These are phyloP conservation scores for Bertia moriformis DNA, from an alignment of 2,329 filamentous ascomycete species.

Conservation along the genomic window DNA sequence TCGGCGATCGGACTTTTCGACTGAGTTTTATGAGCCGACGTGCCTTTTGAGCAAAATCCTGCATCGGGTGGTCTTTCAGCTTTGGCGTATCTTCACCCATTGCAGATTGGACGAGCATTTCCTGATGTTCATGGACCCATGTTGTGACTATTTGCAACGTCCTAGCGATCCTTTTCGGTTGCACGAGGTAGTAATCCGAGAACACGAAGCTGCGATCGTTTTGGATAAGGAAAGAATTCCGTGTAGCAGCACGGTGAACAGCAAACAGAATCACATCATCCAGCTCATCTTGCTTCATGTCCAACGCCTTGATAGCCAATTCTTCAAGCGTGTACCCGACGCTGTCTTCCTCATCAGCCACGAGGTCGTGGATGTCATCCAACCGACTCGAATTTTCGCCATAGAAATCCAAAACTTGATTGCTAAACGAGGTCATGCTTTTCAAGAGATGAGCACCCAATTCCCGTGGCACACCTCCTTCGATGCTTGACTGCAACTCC, in stretches of 20 bases:
- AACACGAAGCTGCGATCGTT: constrained; percentile 23
- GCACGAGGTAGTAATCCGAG: constrained; percentile 28
- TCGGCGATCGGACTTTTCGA: constrained; percentile 22
- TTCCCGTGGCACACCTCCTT: constrained; percentile 22
- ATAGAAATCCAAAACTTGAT: constrained; percentile 16
- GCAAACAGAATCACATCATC: constrained; percentile 11
- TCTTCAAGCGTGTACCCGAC: constrained; percentile 17
- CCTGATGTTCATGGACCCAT: constrained; percentile 41
- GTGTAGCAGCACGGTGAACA: constrained; percentile 15
- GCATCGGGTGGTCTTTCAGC: constrained; percentile 18
- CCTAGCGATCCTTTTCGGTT: constrained; percentile 31
- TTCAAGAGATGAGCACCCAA: constrained; percentile 17
- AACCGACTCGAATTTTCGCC: constrained; percentile 14
- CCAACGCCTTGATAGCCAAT: constrained; percentile 14
- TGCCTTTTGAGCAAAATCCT: constrained; percentile 25
- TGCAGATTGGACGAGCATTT: constrained; percentile 18
- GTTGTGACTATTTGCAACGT: constrained; percentile 30
- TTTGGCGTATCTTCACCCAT: constrained; percentile 5
- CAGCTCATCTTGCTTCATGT: neutral
- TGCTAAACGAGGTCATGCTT: constrained; percentile 16
- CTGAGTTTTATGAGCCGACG: constrained; percentile 22
- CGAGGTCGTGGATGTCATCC: constrained; percentile 18
- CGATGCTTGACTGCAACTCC: constrained; percentile 17
- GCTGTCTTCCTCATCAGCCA: constrained; percentile 19
- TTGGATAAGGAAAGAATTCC: constrained; percentile 23